Evolutionary conservation across 345 rosid genomes (phyloP).

Genomic region (Streptanthus diversifolius): DNA sequence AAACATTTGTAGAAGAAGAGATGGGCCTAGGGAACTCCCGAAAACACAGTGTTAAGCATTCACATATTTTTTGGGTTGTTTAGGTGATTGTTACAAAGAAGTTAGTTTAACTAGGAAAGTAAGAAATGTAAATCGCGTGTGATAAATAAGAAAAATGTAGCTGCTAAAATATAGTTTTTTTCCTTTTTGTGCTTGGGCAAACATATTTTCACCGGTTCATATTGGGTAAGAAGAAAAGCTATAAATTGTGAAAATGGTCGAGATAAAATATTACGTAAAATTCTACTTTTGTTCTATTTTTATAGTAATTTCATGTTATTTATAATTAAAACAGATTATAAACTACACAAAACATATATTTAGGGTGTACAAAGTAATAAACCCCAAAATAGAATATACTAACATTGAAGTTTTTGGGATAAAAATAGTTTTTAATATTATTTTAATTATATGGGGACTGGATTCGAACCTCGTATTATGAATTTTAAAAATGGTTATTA

Average conservation of each 20-base stretch:
- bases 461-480: too few relatives aligned
- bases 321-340: too few relatives aligned
- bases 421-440: too few relatives aligned
- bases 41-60: too few relatives aligned
- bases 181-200: neutral
- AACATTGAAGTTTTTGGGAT: neutral
- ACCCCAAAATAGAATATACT: too few relatives aligned
- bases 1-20: neutral
- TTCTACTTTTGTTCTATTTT: neutral
- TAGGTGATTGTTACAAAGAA: too few relatives aligned
- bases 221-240: neutral
- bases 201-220: neutral
- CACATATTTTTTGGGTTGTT: too few relatives aligned
- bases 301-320: too few relatives aligned
- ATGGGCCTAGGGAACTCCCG: neutral
- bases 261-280: neutral
- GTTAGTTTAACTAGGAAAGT: neutral
- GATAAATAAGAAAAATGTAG: neutral
- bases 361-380: too few relatives aligned
- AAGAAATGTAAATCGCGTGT: neutral
- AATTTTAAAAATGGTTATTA: too few relatives aligned
- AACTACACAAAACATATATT: too few relatives aligned
- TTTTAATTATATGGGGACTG: too few relatives aligned
- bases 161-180: neutral
- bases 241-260: neutral